Evolutionary conservation across 371 early-diverging fungal species (phyloP).

Genomic region (Mycotypha africana): DNA sequence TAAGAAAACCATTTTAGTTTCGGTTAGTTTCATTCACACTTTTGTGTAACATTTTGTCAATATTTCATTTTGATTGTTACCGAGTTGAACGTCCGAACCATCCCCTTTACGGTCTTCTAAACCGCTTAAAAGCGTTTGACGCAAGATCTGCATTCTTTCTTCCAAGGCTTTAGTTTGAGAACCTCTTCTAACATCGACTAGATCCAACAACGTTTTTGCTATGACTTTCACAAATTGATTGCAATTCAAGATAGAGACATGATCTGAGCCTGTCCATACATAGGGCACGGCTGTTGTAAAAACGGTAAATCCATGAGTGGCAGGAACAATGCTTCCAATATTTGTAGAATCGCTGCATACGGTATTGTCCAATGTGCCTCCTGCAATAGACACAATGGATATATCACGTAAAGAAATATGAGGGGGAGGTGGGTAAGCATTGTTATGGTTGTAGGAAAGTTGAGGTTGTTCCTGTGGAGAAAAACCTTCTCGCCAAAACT

Average conservation of each 20-base stretch:
- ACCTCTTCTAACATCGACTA: conserved; percentile 63
- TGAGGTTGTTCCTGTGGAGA: conserved; percentile 5
- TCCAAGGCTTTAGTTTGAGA: conserved; percentile 63
- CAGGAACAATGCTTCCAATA: conserved; percentile 65
- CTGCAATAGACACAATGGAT: conserved; percentile 85
- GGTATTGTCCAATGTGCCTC: conserved; percentile 86
- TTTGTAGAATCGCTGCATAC: conserved; percentile 78
- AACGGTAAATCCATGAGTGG: conserved; percentile 69
- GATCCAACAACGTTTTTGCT: conserved; percentile 51
- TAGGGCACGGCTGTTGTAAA: conserved; percentile 69
- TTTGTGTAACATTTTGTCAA: conserved; percentile 2
- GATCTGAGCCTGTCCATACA: conserved; percentile 91
- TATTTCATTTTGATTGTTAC: too few species aligned
- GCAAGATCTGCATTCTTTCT: conserved; percentile 61
- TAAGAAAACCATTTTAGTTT: too few species aligned
- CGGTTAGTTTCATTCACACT: too few species aligned
- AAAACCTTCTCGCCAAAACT: conserved; percentile 67
- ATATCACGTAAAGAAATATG: conserved; percentile 44
- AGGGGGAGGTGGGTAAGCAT: neutral
- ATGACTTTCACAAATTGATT: conserved; percentile 76
- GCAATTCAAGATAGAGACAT: conserved; percentile 89
- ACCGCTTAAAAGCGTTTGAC: conserved; percentile 54
- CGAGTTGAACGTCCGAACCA: conserved; percentile 29
- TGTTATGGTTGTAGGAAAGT: neutral
- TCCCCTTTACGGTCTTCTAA: conserved; percentile 44